Conservation (phyloP, 306 rosid species). For the Heteromeles arbutifolia region DNA sequence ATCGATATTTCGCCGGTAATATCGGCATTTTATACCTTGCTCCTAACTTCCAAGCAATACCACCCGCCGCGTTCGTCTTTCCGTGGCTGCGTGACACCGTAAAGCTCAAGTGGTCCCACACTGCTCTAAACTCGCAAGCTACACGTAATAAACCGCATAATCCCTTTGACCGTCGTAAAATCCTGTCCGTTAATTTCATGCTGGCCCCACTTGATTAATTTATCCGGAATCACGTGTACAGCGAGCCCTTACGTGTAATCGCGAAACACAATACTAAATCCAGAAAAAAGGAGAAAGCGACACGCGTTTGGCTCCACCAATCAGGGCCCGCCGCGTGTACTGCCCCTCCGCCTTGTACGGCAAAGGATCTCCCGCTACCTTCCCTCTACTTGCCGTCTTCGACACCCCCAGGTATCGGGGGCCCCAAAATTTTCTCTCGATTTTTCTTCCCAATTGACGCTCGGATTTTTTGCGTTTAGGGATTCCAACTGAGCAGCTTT, state of each 20-base stretch:
- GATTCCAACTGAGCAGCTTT: no score
- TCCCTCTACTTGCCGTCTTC: neutral
- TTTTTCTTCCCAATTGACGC: constrained; percentile 9
- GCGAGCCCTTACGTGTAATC: constrained; percentile 16
- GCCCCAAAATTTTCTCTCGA: neutral
- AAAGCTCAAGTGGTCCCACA: neutral
- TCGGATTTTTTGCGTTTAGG: constrained; percentile 1
- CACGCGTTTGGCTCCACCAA: neutral
- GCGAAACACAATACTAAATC: neutral
- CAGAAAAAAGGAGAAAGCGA: neutral
- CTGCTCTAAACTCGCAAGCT: neutral
- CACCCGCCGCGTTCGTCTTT: neutral
- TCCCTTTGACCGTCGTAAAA: neutral
- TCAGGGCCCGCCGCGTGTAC: constrained; percentile 17
- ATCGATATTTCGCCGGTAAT: no score
- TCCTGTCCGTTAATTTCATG: neutral
- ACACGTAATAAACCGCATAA: neutral
- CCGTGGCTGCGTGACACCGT: neutral
- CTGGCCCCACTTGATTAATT: neutral
- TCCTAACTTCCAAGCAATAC: neutral
- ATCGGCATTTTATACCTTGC: no score
- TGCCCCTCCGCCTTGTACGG: neutral
- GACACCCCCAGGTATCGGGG: neutral
- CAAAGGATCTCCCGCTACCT: neutral
- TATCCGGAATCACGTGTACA: neutral